A percentile compares a stretch with the other conserved stretches of the same genome.
Evolutionary conservation across 805 yeast species (phyloP).

Genomic region (Yamadazyma sp.): DNA sequence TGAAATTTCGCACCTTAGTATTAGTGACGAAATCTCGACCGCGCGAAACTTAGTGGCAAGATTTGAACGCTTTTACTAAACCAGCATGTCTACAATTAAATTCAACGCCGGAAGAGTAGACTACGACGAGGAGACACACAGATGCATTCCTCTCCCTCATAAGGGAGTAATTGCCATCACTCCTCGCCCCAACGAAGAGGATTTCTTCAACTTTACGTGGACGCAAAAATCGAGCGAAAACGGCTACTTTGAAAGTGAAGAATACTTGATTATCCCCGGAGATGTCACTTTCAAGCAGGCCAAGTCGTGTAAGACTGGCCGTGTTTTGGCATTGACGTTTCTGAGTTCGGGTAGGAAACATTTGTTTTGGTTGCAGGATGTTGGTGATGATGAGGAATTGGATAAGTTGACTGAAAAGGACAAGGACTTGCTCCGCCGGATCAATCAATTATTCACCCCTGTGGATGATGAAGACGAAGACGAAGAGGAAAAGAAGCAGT

Average conservation of each 20-base stretch:
- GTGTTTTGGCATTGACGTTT: conserved; percentile 70
- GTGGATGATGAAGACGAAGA: conserved; percentile 21
- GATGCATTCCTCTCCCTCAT: conserved; percentile 67
- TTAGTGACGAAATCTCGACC: no score
- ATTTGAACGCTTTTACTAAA: no score
- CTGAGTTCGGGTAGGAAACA: conserved; percentile 59
- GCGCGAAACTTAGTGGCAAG: conserved; percentile 11
- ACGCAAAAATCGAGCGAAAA: conserved; percentile 54
- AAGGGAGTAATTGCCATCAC: conserved; percentile 66
- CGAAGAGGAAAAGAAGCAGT: no score
- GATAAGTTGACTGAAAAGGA: conserved; percentile 61
- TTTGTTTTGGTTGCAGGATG: conserved; percentile 77
- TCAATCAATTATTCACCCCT: conserved; percentile 47
- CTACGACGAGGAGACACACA: conserved; percentile 58
- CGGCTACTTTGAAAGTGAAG: conserved; percentile 52
- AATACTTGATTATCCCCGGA: conserved; percentile 76
- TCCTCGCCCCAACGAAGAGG: conserved; percentile 68
- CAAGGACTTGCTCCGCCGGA: conserved; percentile 44
- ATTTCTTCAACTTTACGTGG: conserved; percentile 72
- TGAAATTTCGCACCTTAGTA: no score
- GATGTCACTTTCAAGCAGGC: conserved; percentile 79
- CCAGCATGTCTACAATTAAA: conserved; percentile 36
- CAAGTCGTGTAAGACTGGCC: conserved; percentile 67
- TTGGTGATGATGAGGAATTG: conserved; percentile 60
- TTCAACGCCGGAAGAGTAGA: conserved; percentile 81